Evolutionary conservation across 2,329 filamentous ascomycete species (phyloP).

Genomic region (Neonectria ditissima): DNA sequence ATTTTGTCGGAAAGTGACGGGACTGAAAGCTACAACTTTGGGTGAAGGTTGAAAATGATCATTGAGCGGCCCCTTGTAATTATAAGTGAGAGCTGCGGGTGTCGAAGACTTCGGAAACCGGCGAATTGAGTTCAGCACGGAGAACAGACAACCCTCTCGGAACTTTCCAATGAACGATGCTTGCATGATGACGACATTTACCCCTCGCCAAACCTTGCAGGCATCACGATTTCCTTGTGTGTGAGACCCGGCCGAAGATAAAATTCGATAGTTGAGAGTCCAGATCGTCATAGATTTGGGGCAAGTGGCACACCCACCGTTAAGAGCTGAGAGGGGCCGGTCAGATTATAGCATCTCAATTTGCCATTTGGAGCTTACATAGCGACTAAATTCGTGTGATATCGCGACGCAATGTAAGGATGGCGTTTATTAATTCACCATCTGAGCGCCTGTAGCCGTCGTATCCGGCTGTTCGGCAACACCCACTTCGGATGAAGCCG

Average conservation of each 20-base stretch:
- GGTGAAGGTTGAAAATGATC: not conserved
- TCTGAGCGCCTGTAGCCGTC: not conserved
- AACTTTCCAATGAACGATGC: not conserved
- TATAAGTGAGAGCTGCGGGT: constrained; percentile 23
- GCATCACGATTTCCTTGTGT: not conserved
- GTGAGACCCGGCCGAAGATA: not conserved
- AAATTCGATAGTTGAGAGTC: not conserved
- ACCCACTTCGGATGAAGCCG: not conserved
- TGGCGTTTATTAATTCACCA: too few relatives aligned
- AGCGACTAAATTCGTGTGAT: not conserved
- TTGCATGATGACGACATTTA: constrained; percentile 3
- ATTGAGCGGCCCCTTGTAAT: not conserved
- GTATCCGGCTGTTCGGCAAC: not conserved
- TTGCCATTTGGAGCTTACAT: not conserved
- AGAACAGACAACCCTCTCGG: not conserved
- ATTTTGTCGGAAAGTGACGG: constrained; percentile 16
- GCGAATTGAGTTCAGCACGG: constrained; percentile 27
- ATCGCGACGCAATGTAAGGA: not conserved
- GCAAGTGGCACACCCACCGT: not conserved
- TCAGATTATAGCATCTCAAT: not conserved
- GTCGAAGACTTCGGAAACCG: not conserved
- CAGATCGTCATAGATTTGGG: constrained; percentile 4
- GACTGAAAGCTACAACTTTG: not conserved
- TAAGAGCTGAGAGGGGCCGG: not conserved
- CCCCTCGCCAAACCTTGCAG: not conserved